Evolutionary conservation across 2,329 filamentous ascomycete genomes (phyloP), one percentile per base, ranked within the genome.

Genomic region (Aphanoascus verrucosus): DNA sequence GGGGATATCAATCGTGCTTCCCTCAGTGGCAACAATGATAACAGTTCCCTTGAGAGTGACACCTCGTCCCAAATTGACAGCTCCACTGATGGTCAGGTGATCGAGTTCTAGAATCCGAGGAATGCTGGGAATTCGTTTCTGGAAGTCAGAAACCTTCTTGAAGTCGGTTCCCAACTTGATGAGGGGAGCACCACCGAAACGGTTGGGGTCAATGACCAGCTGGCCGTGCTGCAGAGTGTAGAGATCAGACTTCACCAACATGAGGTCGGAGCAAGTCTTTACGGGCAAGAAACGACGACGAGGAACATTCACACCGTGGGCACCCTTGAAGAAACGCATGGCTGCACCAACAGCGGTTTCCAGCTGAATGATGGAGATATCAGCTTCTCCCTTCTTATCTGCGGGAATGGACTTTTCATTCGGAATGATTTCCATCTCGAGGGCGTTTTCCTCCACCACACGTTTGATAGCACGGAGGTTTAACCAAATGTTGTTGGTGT

Each of bases 401-500:
- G 90, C 93, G 51, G 93, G 87, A 66, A 98, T 96, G 60, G 88
- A 91, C 82, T 98, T 98, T 77, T 87, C 89, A 77, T 98, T 98
- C 72, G 93, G 90, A 65, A 98, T 98, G 70, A 98, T 98, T 77
- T 98, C 93, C 87, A 98, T 94, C 75, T 90, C 87, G 52, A 98
- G 84, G 78, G 97, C 91, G 71, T 95, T 88, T 73, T 94, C 89
- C 82, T 97, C 93, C 6, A 98, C 93, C 52, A 98, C 89, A 57
- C 93, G 90, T 85, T 97, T 97, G 76, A 98, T 86, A 63, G 93
- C 93, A 70, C 88, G 84, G 65, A 96, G 81, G 77, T 95, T 95
- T 80, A 98, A 86, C 93, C 93, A 98, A 76, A 98, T 96, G 82
- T 98, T 98, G 86, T 98, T 98, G 74, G 93, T 98, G 83, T 98